Evolutionary conservation across 2,329 filamentous ascomycete genomes (phyloP).

Genomic region (Pestalotiopsis sp.): DNA sequence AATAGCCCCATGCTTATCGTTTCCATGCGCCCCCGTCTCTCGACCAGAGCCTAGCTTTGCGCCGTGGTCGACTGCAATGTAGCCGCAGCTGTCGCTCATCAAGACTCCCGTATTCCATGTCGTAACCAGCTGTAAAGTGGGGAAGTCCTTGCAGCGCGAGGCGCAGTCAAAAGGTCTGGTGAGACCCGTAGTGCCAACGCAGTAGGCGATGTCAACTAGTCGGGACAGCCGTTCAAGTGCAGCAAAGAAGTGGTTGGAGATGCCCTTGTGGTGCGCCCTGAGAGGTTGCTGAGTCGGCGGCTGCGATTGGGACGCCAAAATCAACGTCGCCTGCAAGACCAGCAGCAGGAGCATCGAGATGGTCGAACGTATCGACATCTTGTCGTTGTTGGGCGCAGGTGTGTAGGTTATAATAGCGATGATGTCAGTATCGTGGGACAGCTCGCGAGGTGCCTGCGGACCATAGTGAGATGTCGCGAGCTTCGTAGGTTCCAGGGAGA

Average conservation of each 20-base stretch:
- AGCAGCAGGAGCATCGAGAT: background rate
- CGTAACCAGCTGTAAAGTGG: constrained; percentile 74
- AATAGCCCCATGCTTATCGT: constrained; percentile 48
- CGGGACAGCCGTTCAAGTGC: constrained; percentile 87
- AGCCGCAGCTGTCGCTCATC: constrained; percentile 89
- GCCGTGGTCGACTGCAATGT: constrained; percentile 82
- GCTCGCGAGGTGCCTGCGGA: background rate
- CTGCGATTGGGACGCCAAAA: background rate
- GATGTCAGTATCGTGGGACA: constrained; percentile 14
- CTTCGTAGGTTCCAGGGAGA: background rate
- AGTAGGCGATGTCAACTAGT: constrained; percentile 93
- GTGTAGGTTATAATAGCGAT: constrained; percentile 4
- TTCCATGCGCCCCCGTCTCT: constrained; percentile 13
- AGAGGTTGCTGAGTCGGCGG: background rate
- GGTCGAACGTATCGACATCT: constrained; percentile 3
- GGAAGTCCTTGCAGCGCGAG: constrained; percentile 84
- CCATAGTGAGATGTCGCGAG: background rate
- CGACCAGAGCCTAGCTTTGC: constrained; percentile 22
- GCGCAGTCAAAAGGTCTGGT: constrained; percentile 81
- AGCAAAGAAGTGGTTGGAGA: constrained; percentile 71
- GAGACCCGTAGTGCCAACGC: constrained; percentile 84
- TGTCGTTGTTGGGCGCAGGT: background rate
- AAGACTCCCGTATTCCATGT: constrained; percentile 91
- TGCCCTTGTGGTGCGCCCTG: constrained; percentile 31
- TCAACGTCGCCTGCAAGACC: constrained; percentile 3